Base-by-base conservation (phyloP, 1,139 yeast genomes). In the Suhomyces terraborum region DNA sequence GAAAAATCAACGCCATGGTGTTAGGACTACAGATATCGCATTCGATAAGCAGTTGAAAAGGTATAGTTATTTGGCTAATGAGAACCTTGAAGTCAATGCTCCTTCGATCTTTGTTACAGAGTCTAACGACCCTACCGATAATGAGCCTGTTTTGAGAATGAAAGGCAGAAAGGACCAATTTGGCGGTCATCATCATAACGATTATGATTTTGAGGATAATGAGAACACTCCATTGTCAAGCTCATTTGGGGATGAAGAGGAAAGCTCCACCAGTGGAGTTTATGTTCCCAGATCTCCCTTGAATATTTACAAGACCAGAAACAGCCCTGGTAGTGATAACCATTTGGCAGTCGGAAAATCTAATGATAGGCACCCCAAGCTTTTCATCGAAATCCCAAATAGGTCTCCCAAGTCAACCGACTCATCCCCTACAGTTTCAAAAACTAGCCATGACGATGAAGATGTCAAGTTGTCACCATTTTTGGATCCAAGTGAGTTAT, bases 211-310 rank as follows among this genome's bases (percentile, higher is more conserved):
- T 2, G 32, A 33, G 12, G 41, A 38, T 1, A 26, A 32, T 13
- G 52, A 48, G 26, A 33, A 32, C 13, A 31, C 41, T 9, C 47
- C 51, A 6, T 35, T 48, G 19, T 35, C 42, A 8, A 45, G 40
- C 26, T 30, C 38, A 9, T 32, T 22, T 29, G 31, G 19, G 7
- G 12, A 20, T 4, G 47, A 47, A 14, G 47, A 48, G 23, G 52
- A 44, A 18, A 41, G 49, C 5, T 34, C 41, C 6, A 49, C 56
- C 22, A 53, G 57, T 36, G 65, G 65, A 10, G 48, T 61, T 9
- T 66, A 66, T 46, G 58, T 64, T 10, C 71, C 72, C 13, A 59
- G 47, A 36, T 62, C 70, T 2, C 72, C 71, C 1, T 49, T 66
- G 30, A 56, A 57, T 32, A 46, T 57, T 2, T 60, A 53, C 36